phyloP scores from a whole-genome alignment of 2,329 filamentous ascomycete genomes.

The Metarhizium anisopliae region DNA sequence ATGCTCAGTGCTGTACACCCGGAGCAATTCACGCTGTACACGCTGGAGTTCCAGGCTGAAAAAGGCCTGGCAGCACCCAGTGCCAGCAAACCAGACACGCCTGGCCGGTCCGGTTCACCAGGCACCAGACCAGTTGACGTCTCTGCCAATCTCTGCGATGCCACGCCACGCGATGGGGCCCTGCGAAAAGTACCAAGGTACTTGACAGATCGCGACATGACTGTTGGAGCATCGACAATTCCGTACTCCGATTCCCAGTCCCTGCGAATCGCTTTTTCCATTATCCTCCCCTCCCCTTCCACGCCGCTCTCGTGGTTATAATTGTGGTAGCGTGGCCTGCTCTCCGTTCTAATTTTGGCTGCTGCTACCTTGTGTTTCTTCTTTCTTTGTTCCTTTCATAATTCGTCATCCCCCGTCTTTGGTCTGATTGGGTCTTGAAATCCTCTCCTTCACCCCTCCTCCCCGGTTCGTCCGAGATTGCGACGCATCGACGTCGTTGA shows the following conservation, averaged over 20 bases:
- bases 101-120: not conserved
- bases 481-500: slow-evolving; percentile 1
- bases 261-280: not conserved
- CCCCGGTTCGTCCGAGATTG: slow-evolving; percentile 1
- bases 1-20: too few relatives aligned
- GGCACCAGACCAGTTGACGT: not conserved
- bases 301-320: too few relatives aligned
- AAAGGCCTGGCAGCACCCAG: too few relatives aligned
- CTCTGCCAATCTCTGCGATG: not conserved
- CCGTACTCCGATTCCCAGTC: not conserved
- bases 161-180: not conserved
- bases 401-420: not conserved
- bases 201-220: slow-evolving; percentile 10
- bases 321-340: slow-evolving; percentile 3
- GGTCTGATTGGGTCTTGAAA: not conserved
- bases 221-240: too few relatives aligned
- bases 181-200: slow-evolving; percentile 6
- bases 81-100: too few relatives aligned
- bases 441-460: not conserved
- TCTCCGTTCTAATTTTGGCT: not conserved
- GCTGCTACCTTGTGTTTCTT: not conserved
- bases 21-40: too few relatives aligned
- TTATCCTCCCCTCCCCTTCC: not conserved
- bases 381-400: not conserved
- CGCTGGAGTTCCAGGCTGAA: too few relatives aligned